Conservation (phyloP, 2,329 filamentous ascomycete genomes). For the Aspergillus ochraceoroseus region DNA sequence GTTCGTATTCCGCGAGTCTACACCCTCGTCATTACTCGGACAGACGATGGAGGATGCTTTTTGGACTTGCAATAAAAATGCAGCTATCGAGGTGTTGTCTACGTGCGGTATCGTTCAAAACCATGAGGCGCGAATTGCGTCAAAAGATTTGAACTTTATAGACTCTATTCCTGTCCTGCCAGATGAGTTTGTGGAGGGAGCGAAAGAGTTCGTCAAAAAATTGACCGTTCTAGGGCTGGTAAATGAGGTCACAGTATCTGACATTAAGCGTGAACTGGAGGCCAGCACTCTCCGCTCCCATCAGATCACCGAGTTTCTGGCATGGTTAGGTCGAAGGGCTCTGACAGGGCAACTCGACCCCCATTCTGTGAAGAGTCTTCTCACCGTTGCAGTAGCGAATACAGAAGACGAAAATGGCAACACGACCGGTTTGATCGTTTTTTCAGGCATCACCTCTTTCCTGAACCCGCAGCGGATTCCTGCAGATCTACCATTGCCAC, state of each 20-base stretch:
- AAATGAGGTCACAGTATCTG: constrained; percentile 77
- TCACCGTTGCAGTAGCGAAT: constrained; percentile 63
- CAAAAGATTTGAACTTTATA: constrained; percentile 69
- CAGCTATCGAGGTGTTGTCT: constrained; percentile 81
- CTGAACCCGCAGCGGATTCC: constrained; percentile 74
- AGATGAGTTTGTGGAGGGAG: constrained; percentile 63
- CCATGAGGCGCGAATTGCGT: constrained; percentile 71
- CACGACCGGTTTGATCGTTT: constrained; percentile 66
- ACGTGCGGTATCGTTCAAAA: constrained; percentile 83
- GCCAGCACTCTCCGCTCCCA: constrained; percentile 71
- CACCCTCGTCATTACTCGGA: constrained; percentile 76
- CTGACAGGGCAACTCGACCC: constrained; percentile 66
- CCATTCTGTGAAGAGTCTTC: constrained; percentile 61
- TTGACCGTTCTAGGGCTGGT: constrained; percentile 80
- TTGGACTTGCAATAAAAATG: constrained; percentile 81
- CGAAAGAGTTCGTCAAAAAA: constrained; percentile 69
- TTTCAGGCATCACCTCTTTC: constrained; percentile 70
- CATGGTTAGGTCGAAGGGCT: constrained; percentile 73
- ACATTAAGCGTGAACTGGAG: constrained; percentile 79
- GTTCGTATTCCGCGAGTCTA: constrained; percentile 84
- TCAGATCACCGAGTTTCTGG: constrained; percentile 77
- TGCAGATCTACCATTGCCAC: constrained; percentile 72
- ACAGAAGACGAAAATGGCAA: constrained; percentile 55
- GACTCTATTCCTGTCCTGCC: constrained; percentile 84
- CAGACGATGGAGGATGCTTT: constrained; percentile 91